Conservation (phyloP, 495 filamentous ascomycete genomes). For the Aspergillus ostianus region DNA sequence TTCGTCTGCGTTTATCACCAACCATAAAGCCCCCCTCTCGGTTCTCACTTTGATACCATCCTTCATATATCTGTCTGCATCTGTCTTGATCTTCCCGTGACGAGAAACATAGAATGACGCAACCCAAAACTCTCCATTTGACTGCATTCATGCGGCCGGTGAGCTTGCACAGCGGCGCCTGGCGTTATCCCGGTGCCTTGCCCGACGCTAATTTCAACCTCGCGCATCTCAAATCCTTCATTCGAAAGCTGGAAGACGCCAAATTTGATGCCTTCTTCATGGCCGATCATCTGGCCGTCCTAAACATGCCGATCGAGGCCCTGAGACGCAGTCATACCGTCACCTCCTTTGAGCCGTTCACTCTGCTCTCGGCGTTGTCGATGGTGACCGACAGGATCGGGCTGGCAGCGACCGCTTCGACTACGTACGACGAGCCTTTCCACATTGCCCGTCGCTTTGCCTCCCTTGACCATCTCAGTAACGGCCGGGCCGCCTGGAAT, state of each 20-base stretch:
- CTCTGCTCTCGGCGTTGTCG: conserved; percentile 47
- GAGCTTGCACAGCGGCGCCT: conserved; percentile 55
- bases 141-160: conserved; percentile 62
- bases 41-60: too few relatives aligned
- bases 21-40: too few relatives aligned
- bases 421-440: conserved; percentile 63
- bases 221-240: conserved; percentile 50
- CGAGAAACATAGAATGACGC: conserved; percentile 1
- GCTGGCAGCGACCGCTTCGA: conserved; percentile 56
- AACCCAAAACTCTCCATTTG: conserved; percentile 43
- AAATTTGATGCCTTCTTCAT: conserved; percentile 65
- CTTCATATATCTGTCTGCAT: too few relatives aligned
- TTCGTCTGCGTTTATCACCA: too few relatives aligned
- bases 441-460: conserved; percentile 61
- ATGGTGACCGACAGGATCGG: conserved; percentile 48
- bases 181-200: conserved; percentile 55
- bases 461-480: conserved; percentile 61
- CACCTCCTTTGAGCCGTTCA: conserved; percentile 52
- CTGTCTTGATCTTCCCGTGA: too few relatives aligned
- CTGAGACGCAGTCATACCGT: conserved; percentile 57
- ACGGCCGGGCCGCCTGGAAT: conserved; percentile 49
- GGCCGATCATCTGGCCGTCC: conserved; percentile 57
- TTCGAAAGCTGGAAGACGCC: conserved; percentile 54
- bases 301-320: conserved; percentile 58
- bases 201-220: conserved; percentile 61